Conservation (phyloP, 208 protist species). For the Trypanosoma scelopori region DNA sequence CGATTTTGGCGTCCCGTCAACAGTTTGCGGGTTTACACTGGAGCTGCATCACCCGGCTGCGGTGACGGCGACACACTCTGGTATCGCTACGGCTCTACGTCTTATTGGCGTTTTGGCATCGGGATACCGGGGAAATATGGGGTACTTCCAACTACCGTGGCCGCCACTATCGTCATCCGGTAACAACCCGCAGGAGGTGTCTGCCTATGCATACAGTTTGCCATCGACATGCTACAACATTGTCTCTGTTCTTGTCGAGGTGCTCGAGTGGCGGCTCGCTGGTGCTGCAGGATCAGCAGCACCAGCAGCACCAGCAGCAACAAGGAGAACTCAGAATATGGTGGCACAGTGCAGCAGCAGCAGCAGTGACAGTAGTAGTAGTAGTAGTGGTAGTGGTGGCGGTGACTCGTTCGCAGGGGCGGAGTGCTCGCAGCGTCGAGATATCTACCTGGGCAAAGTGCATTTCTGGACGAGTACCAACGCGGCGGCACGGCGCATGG, state of each 20-base stretch:
- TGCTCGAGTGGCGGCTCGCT: constrained; percentile 27
- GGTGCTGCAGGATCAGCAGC: neutral
- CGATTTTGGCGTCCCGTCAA: constrained; percentile 27
- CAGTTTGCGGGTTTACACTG: constrained; percentile 29
- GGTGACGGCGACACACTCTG: neutral
- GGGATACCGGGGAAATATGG: constrained; percentile 26
- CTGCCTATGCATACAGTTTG: constrained; percentile 19
- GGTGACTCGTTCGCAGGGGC: neutral
- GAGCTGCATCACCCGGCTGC: constrained; percentile 28
- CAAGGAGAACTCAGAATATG: neutral
- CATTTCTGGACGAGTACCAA: constrained; percentile 32
- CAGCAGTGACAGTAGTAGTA: neutral
- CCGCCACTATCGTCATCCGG: constrained; percentile 15
- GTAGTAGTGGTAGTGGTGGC: neutral
- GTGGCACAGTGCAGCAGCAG: neutral
- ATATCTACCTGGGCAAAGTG: constrained; percentile 25
- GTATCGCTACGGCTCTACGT: constrained; percentile 25
- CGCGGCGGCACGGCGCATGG: constrained; percentile 11
- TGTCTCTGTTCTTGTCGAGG: constrained; percentile 30
- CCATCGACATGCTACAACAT: constrained; percentile 8
- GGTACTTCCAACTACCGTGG: constrained; percentile 26
- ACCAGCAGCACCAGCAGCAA: neutral
- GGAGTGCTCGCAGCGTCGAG: neutral
- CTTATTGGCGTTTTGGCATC: constrained; percentile 21
- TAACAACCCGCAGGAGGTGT: neutral